Base-by-base conservation (phyloP, 352 stramenopile genomes). In the Aphanomyces euteiches region DNA sequence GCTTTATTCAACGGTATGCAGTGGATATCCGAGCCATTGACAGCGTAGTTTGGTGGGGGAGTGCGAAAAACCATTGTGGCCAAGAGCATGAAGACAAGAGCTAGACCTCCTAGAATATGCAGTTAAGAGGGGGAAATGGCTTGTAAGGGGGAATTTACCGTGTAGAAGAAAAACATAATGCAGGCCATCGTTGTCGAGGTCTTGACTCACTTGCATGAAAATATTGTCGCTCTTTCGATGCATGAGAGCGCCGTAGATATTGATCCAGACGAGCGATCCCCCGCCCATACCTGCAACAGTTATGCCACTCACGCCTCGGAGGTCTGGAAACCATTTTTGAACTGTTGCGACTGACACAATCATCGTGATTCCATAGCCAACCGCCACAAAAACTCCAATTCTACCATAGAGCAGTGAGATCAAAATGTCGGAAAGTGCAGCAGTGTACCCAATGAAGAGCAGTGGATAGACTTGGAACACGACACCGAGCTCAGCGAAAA, bases 271-370 rank as follows among this genome's bases (percentile, higher is more conserved):
- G 19, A 17, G 17, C 7, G n/a, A 19, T n/a, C 63, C 63, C 7
- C 34, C 10, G 4, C 43, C 63, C 15, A 69, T 45, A 28, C 63
- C 4, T 17, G 38, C 28, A 19, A 60, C 41, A 3, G 28, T 37
- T 2, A 28, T n/a, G 4, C 63, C 63, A 13, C 19, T 41, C 13
- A 47, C 63, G 10, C 63, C 63, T 12, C 63, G 41, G 1, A 43
- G 7, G 19, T 69, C 45, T 5, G 63, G 63, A 36, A 43, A 61
- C 63, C 63, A 69, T 17, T 69, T 69, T 61, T 69, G 63, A 36
- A 58, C 28, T 0, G 63, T 69, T 17, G 63, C 8, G 10, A 69
- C 59, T 12, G 63, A 40, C 8, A 12, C 21, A 5, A 69, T 7
- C 37, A 69, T 17, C 7, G 59, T 17, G 6, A 47, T 12, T 17